Base-by-base conservation (phyloP, 352 stramenopile genomes). In the Globisporangium irregulare region DNA sequence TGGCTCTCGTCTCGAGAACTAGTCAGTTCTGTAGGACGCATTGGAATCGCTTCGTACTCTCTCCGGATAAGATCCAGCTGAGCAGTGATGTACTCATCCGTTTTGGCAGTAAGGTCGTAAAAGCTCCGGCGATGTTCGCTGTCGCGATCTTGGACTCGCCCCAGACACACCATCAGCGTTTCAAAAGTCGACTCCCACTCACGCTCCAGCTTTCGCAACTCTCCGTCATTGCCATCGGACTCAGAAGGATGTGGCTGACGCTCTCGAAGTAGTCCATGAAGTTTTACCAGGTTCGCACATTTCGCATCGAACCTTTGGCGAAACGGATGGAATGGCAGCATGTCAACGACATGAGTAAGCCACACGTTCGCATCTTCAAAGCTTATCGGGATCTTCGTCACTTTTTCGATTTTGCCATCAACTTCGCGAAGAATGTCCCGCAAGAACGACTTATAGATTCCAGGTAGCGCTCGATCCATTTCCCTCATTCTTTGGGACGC, bases 171-270 rank as follows among this genome's bases (percentile, higher is more conserved):
- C 9, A 89, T 61, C 3, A 91, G 43, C 2, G 84, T 91, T 14
- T 92, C 84, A 43, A 80, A 84, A 0, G 79, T 76, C 18, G 82
- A 90, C 14, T 88, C 84, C 82, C 84, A 92, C 50, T 76, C 75
- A 10, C 83, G 55, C 25, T 92, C 82, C 0, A 87, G 72, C 29
- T 81, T 88, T 14, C 71, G 76, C 27, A 89, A 15, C 73, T 59
- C 34, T 61, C 58, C n/a, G 59, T 50, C 18, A 56, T 74, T 41
- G 41, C 38, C 25, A 53, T 78, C 59, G 14, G 4, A 48, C 2
- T 63, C 50, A 24, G 36, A 53, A 1, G 4, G 4, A 34, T n/a
- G 14, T 41, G 71, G 12, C 24, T 61, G 71, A 8, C 64, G 59
- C 20, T 78, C 74, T 24, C 76, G 84, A 10, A 89, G 66, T 5